Base-by-base conservation (phyloP, 306 rosid genomes). In the Dryas alaskensis region DNA sequence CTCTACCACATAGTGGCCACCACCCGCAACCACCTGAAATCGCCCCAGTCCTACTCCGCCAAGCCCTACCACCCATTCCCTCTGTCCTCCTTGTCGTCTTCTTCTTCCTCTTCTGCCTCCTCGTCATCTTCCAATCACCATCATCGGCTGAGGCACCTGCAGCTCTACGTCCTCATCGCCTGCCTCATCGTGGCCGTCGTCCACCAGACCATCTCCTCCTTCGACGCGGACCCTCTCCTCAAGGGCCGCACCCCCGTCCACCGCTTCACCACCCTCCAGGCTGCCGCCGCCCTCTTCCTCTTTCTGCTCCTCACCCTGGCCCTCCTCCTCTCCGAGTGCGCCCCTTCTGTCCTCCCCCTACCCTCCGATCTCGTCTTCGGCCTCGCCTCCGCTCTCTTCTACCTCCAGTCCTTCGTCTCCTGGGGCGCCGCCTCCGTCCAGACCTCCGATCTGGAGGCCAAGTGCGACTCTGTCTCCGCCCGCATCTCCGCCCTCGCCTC, bases 221-320 rank as follows among this genome's bases (percentile, higher is more conserved):
- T 81, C 25, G 90, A 86, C 25, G 69, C 88, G 10, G 99, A 89
- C 49, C 92, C 93, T 0, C 84, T 94, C 40, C 81, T 91, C 62
- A 87, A 86, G n/a, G 97, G 97, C 43, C 79, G 85, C 67, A 81
- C 99, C 71, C 95, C 96, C 0, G 97, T 94, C 74, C 96, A 88
- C 89, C 90, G 65, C 57, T 74, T 94, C 81, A 65, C 84, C 54
- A 86, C 99, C 48, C 96, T 94, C 67, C 99, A 89, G 65, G 86
- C 85, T 66, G 90, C 95, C 61, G 79, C 96, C 10, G 66, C 84
- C 8, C 69, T 87, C 67, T 66, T 88, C 88, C 92, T 94, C 61
- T 90, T 90, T 79, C 76, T 94, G 63, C 73, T 92, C 70, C 81
- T 89, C 14, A 14, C 96, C 55, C 65, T 88, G 45, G 73, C 81